Percentiles rank a stretch among this genome's conserved stretches.
These are phyloP conservation scores for Epichloe scottii DNA, from an alignment of 2,329 filamentous ascomycete species.

Conservation along the genomic window DNA sequence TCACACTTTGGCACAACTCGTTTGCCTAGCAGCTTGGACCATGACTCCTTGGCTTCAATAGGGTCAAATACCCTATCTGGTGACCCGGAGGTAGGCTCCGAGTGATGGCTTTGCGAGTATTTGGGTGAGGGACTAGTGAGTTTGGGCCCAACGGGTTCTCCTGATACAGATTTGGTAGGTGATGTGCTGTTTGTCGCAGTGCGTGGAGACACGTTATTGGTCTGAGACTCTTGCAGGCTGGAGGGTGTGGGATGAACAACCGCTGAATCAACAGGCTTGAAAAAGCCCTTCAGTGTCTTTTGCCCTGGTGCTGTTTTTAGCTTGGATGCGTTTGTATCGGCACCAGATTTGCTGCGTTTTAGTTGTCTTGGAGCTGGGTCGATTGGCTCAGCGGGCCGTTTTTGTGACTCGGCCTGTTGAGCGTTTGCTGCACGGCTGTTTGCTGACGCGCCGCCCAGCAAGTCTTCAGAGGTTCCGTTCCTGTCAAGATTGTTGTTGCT, in stretches of 20 bases:
- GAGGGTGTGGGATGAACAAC: not conserved
- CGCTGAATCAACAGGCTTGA: constrained; percentile 39
- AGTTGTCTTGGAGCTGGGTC: not conserved
- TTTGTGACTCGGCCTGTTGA: not conserved
- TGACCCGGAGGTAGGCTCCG: not conserved
- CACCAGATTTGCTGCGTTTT: constrained; percentile 16
- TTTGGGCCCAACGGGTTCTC: not conserved
- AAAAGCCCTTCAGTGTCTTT: constrained; percentile 64
- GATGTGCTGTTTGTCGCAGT: not conserved
- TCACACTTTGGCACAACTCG: constrained; percentile 68
- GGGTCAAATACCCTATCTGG: constrained; percentile 47
- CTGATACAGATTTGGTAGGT: not conserved
- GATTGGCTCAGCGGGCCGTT: not conserved
- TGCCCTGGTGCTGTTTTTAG: constrained; percentile 25
- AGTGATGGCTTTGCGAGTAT: not conserved
- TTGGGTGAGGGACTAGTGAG: not conserved
- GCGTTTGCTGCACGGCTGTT: not conserved
- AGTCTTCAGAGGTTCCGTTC: not conserved
- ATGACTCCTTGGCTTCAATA: constrained; percentile 64
- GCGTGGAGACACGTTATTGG: not conserved
- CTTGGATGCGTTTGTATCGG: constrained; percentile 17
- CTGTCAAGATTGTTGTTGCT: not conserved
- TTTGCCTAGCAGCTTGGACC: constrained; percentile 73
- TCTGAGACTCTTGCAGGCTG: not conserved
- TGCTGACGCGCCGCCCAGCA: not conserved